A percentile compares a stretch with the other conserved stretches of the same genome.
Evolutionary conservation across 495 filamentous ascomycete species (phyloP).

Genomic region (Penicillium soppii): DNA sequence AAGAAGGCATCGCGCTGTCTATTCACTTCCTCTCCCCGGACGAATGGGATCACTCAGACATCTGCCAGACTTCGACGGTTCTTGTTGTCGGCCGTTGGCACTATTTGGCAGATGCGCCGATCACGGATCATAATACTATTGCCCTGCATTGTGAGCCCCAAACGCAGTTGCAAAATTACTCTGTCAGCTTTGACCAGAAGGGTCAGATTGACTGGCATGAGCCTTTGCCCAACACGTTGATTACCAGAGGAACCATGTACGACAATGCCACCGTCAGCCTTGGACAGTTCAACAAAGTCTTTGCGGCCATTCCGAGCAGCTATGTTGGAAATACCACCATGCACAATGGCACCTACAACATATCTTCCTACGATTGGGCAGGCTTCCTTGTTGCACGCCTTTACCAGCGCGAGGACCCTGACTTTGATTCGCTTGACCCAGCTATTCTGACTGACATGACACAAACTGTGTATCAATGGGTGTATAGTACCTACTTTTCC

Average conservation of each 20-base stretch:
- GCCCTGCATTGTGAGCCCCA: slow-evolving; percentile 39
- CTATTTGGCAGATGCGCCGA: slow-evolving; percentile 23
- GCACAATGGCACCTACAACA: slow-evolving; percentile 27
- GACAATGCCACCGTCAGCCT: slow-evolving; percentile 40
- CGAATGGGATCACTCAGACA: slow-evolving; percentile 20
- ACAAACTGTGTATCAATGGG: slow-evolving; percentile 42
- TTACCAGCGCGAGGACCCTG: slow-evolving; percentile 29
- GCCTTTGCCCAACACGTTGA: slow-evolving; percentile 17
- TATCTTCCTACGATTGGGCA: slow-evolving; percentile 43
- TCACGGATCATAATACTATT: slow-evolving; percentile 35
- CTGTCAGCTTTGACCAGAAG: slow-evolving; percentile 33
- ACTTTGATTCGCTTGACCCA: slow-evolving; percentile 28
- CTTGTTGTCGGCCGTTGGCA: slow-evolving; percentile 43
- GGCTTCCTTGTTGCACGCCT: slow-evolving; percentile 41
- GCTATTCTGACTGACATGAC: slow-evolving; percentile 25
- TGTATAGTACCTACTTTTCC: slow-evolving; percentile 43
- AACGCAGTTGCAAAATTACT: slow-evolving; percentile 24
- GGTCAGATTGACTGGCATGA: slow-evolving; percentile 29
- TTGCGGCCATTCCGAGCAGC: slow-evolving; percentile 39
- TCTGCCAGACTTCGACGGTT: slow-evolving; percentile 37
- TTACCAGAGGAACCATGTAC: slow-evolving; percentile 33
- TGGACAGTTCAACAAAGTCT: slow-evolving; percentile 44
- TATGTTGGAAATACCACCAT: slow-evolving; percentile 31
- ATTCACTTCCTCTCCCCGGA: slow-evolving; percentile 39
- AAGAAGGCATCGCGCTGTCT: slow-evolving; percentile 31